Evolutionary conservation across 2,329 filamentous ascomycete genomes (phyloP).

Genomic region (Colletotrichum orchidophilum): DNA sequence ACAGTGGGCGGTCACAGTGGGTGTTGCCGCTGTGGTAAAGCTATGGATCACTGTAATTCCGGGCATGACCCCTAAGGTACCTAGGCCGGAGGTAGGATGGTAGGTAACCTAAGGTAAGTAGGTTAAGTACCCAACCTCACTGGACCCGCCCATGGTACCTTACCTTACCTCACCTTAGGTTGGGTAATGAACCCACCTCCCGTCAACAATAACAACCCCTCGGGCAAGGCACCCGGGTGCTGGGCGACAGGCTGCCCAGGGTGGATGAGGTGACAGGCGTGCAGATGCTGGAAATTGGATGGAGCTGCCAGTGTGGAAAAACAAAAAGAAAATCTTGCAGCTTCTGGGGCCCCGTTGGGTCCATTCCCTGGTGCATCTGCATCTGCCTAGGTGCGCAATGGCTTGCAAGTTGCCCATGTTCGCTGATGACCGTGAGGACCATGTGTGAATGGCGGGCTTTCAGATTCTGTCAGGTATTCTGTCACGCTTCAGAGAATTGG

Average conservation of each 20-base stretch:
- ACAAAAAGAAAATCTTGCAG: constrained; percentile 28
- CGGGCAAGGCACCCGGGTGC: not conserved
- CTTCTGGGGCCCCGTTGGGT: constrained; percentile 5
- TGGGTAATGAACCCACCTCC: not conserved
- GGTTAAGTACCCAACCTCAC: not conserved
- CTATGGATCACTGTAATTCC: not conserved
- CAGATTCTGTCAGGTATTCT: not conserved
- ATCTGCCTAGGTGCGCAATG: not conserved
- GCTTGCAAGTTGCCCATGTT: too few relatives aligned
- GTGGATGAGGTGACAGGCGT: not conserved
- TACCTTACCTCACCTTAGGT: not conserved
- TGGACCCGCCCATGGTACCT: not conserved
- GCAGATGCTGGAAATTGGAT: constrained; percentile 28
- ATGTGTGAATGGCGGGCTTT: not conserved
- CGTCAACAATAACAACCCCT: constrained; percentile 1
- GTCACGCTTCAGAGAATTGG: not conserved
- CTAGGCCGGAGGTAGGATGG: too few relatives aligned
- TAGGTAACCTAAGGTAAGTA: too few relatives aligned
- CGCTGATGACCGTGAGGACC: not conserved
- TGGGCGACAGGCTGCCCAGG: not conserved
- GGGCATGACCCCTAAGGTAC: not conserved
- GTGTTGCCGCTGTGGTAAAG: not conserved
- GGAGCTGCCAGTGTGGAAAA: constrained; percentile 15
- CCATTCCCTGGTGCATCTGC: not conserved
- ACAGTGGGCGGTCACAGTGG: constrained; percentile 17